These are phyloP conservation scores for Colletotrichum cereale DNA, from an alignment of 2,329 filamentous ascomycete species.

Conservation along the genomic window DNA sequence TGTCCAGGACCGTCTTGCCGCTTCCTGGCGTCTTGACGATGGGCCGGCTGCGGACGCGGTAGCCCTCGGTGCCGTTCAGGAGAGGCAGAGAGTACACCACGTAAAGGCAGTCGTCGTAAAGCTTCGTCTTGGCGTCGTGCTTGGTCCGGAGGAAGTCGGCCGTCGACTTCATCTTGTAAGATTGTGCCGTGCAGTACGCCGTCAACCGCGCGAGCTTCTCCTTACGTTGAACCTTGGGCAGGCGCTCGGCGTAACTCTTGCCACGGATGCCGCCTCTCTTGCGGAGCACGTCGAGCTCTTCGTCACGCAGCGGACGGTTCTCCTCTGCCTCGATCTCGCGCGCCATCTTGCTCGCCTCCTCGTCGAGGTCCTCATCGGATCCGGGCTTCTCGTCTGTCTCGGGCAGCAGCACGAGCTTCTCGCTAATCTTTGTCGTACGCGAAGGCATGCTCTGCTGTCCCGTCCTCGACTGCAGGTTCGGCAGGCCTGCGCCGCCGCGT, in stretches of 20 bases:
- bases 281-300: constrained; percentile 74
- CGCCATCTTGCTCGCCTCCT: constrained; percentile 52
- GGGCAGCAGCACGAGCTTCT: constrained; percentile 95
- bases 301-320: constrained; percentile 73
- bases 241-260: constrained; percentile 93
- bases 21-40: constrained; percentile 90
- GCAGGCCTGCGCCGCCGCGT: constrained; percentile 35
- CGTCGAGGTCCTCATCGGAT: constrained; percentile 66
- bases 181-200: constrained; percentile 95
- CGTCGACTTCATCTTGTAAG: constrained; percentile 89
- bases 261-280: constrained; percentile 73
- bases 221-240: constrained; percentile 88
- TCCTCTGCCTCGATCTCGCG: constrained; percentile 67
- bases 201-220: constrained; percentile 92
- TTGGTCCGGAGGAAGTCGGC: constrained; percentile 88
- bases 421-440: constrained; percentile 91
- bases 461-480: constrained; percentile 56
- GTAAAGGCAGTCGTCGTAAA: constrained; percentile 98
- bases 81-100: constrained; percentile 94
- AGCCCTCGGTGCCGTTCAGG: constrained; percentile 87
- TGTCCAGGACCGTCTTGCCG: constrained; percentile 90
- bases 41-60: constrained; percentile 88
- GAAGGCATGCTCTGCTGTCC: constrained; percentile 77
- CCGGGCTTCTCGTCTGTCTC: constrained; percentile 75
- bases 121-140: constrained; percentile 91